phyloP scores from a whole-genome alignment of 805 yeast species.

The Candida chilensis region DNA sequence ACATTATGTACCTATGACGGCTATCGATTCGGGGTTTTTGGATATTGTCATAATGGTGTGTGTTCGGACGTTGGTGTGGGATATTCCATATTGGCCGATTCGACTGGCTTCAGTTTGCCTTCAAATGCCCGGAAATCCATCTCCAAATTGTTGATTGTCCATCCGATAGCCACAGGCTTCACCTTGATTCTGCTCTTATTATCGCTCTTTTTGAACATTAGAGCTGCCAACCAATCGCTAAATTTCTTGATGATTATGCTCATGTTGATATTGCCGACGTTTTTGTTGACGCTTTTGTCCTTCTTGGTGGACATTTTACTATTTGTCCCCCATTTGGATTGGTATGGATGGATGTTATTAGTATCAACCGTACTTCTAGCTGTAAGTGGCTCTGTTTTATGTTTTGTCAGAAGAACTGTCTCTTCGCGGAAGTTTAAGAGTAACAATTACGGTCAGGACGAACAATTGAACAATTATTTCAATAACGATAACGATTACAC shows the following conservation, averaged over 20 bases:
- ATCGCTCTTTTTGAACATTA: constrained; percentile 27
- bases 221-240: constrained; percentile 17
- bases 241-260: constrained; percentile 41
- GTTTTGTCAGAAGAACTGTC: constrained; percentile 64
- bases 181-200: constrained; percentile 35
- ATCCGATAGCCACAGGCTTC: constrained; percentile 53
- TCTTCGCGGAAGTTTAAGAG: constrained; percentile 29
- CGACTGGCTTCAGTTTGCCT: constrained; percentile 40
- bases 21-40: constrained; percentile 61
- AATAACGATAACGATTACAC: constrained; percentile 3
- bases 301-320: constrained; percentile 76
- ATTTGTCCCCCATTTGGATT: constrained; percentile 66
- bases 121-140: constrained; percentile 50
- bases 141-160: constrained; percentile 56
- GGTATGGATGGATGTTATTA: constrained; percentile 82
- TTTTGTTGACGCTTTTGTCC: constrained; percentile 60
- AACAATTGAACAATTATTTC: constrained; percentile 1
- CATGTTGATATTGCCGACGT: constrained; percentile 56
- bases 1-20: constrained; percentile 40
- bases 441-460: background rate
- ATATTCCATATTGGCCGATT: constrained; percentile 21
- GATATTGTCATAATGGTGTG: constrained; percentile 37
- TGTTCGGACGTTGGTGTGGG: constrained; percentile 38
- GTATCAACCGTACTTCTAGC: constrained; percentile 62
- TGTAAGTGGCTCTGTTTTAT: constrained; percentile 52